Conservation (phyloP, 2,329 filamentous ascomycete genomes). For the Ophiostoma quercus region DNA sequence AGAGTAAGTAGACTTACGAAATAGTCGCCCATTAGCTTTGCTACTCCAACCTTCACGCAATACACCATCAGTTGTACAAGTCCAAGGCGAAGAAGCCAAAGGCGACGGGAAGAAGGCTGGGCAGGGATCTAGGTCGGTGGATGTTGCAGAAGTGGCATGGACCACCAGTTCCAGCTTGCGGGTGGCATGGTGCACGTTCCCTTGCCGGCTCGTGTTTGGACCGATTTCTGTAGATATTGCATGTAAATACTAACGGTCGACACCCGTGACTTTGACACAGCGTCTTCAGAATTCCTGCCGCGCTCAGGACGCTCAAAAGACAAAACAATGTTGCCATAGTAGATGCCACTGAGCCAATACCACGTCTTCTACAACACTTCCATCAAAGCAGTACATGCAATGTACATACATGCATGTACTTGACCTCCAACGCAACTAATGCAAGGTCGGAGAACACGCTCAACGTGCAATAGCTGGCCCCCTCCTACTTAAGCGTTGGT, state of each 20-base stretch:
- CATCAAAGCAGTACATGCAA: neutral
- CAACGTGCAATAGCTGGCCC: conserved; percentile 1
- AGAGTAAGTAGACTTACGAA: neutral
- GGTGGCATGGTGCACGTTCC: conserved; percentile 12
- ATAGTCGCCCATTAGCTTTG: neutral
- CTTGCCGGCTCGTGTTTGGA: neutral
- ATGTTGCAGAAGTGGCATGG: conserved; percentile 14
- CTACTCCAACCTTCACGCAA: neutral
- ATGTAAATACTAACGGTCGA: neutral
- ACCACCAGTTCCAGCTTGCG: conserved; percentile 15
- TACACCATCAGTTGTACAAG: neutral
- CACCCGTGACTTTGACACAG: too few species aligned
- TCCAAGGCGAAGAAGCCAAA: neutral
- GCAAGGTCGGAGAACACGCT: conserved; percentile 1
- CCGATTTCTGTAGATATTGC: neutral
- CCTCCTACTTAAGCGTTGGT: neutral
- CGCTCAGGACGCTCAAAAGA: neutral
- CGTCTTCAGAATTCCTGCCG: neutral
- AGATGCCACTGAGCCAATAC: neutral
- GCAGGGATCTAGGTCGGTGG: neutral
- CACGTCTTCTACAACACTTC: neutral
- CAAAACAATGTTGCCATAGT: too few species aligned
- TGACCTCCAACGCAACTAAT: neutral
- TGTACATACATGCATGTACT: neutral
- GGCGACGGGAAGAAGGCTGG: neutral